Evolutionary conservation across 2,329 filamentous ascomycete species (phyloP).

Genomic region (Paecilomyces sp.): DNA sequence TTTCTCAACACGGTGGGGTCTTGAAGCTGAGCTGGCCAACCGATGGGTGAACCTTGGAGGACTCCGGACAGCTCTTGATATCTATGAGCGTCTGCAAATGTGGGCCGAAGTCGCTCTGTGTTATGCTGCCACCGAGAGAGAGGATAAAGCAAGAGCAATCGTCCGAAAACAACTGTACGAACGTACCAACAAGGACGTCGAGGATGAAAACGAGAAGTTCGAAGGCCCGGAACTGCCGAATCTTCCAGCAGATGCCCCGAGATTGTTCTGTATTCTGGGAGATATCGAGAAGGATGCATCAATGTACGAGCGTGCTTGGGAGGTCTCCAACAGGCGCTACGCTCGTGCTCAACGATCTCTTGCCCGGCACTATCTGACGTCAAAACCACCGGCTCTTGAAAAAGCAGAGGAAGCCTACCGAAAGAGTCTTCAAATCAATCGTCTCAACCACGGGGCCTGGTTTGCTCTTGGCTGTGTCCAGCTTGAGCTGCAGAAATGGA

Average conservation of each 20-base stretch:
- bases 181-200: slow-evolving; percentile 41
- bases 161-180: slow-evolving; percentile 74
- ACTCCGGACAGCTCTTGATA: slow-evolving; percentile 82
- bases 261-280: slow-evolving; percentile 87
- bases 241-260: slow-evolving; percentile 72
- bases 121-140: slow-evolving; percentile 68
- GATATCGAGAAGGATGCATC: slow-evolving; percentile 70
- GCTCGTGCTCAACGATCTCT: slow-evolving; percentile 82
- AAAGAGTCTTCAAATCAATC: slow-evolving; percentile 69
- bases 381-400: slow-evolving; percentile 52
- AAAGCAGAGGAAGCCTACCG: slow-evolving; percentile 71
- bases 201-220: slow-evolving; percentile 50
- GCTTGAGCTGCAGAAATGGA: slow-evolving; percentile 68
- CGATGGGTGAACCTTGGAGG: slow-evolving; percentile 90
- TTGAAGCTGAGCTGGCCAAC: slow-evolving; percentile 86
- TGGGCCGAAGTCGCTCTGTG: slow-evolving; percentile 95
- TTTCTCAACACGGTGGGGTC: slow-evolving; percentile 83
- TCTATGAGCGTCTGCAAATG: slow-evolving; percentile 86
- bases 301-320: slow-evolving; percentile 83
- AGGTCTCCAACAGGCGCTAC: slow-evolving; percentile 71
- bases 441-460: slow-evolving; percentile 78
- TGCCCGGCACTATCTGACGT: slow-evolving; percentile 66
- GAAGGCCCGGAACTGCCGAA: slow-evolving; percentile 64
- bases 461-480: slow-evolving; percentile 83
- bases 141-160: slow-evolving; percentile 73